Percentiles rank a stretch among this genome's conserved stretches.
These are phyloP conservation scores for Karstenula rhodostoma DNA, from an alignment of 2,329 filamentous ascomycete species.

Conservation along the genomic window DNA sequence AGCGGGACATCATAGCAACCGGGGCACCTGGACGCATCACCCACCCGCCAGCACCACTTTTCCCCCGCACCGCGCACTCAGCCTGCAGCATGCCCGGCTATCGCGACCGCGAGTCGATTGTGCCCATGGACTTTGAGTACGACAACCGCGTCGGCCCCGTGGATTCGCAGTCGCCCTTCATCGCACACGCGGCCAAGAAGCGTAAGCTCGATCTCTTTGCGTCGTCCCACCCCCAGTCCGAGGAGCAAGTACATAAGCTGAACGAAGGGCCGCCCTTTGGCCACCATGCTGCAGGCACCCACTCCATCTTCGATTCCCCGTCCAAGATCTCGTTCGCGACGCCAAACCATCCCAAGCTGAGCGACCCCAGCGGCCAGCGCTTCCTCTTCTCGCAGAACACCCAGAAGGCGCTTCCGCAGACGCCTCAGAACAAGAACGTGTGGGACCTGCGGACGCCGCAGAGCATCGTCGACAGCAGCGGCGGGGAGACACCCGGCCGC, in stretches of 20 bases:
- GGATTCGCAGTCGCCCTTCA: constrained; percentile 59
- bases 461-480: constrained; percentile 54
- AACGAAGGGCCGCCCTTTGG: constrained; percentile 22
- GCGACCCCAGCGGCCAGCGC: constrained; percentile 59
- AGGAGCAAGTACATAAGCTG: constrained; percentile 20
- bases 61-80: background rate
- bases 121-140: constrained; percentile 65
- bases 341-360: constrained; percentile 54
- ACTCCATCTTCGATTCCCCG: constrained; percentile 55
- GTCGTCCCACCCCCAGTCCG: constrained; percentile 11
- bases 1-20: constrained; percentile 5
- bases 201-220: constrained; percentile 41
- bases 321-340: constrained; percentile 54
- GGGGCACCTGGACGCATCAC: background rate
- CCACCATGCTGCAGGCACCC: constrained; percentile 33
- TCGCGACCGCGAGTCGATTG: constrained; percentile 48
- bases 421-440: constrained; percentile 44
- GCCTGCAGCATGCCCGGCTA: constrained; percentile 15
- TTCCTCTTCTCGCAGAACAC: constrained; percentile 58
- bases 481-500: constrained; percentile 58
- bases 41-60: background rate
- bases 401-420: constrained; percentile 48
- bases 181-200: constrained; percentile 48
- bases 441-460: constrained; percentile 46
- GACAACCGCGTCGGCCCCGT: constrained; percentile 56